Evolutionary conservation across 192 early-diverging fungal genomes (phyloP).

Genomic region (Podochytrium sp.): DNA sequence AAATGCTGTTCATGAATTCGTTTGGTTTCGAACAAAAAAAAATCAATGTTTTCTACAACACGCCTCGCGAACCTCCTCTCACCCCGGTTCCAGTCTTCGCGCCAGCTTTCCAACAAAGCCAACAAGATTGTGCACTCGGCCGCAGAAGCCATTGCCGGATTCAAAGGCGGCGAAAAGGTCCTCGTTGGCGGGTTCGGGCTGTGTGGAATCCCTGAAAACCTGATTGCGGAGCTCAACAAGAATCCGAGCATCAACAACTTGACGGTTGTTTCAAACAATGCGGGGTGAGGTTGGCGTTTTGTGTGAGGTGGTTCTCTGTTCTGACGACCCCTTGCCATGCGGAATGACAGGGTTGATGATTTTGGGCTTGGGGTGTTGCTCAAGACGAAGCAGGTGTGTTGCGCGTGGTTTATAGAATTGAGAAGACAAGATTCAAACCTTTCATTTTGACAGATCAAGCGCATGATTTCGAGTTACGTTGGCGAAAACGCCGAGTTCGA

Average conservation of each 20-base stretch:
- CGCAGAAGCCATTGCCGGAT: constrained; percentile 56
- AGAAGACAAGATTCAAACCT: neutral
- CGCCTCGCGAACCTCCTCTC: neutral
- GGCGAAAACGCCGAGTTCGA: constrained; percentile 85
- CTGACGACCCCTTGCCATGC: neutral
- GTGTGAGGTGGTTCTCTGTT: neutral
- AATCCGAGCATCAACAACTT: constrained; percentile 62
- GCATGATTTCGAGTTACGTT: constrained; percentile 79
- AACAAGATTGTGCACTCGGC: constrained; percentile 63
- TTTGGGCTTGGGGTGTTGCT: constrained; percentile 73
- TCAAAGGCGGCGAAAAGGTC: constrained; percentile 51
- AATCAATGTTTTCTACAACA: neutral
- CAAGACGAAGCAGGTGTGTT: constrained; percentile 48
- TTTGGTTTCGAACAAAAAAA: neutral
- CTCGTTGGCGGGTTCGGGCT: constrained; percentile 76
- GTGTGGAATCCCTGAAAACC: constrained; percentile 82
- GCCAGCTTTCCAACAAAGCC: constrained; percentile 7
- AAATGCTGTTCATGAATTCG: constrained; percentile 62
- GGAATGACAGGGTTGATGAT: constrained; percentile 53
- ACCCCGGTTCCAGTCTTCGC: neutral
- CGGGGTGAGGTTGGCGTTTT: constrained; percentile 47
- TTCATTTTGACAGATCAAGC: constrained; percentile 65
- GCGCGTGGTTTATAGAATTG: neutral
- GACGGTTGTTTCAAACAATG: constrained; percentile 80
- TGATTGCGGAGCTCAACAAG: constrained; percentile 68